phyloP scores from a whole-genome alignment of 1,284 basidiomycete species.

The Moesziomyces aphidis region DNA sequence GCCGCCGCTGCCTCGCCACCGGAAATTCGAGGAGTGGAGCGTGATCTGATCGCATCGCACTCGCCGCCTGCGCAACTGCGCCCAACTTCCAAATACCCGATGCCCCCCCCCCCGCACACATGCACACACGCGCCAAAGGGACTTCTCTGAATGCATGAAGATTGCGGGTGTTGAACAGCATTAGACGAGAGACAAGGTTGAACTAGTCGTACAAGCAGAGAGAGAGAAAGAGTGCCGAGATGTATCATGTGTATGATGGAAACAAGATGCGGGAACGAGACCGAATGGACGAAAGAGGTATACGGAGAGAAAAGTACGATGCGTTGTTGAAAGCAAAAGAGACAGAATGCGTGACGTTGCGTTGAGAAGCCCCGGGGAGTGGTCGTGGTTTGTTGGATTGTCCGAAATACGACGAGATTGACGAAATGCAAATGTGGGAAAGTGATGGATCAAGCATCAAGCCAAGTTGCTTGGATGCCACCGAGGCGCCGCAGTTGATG shows the following conservation, averaged over 20 bases:
- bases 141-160: slow-evolving; percentile 31
- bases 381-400: slow-evolving; percentile 10
- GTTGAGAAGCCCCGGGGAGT: slow-evolving; percentile 31
- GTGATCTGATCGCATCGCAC: neutral
- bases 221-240: neutral
- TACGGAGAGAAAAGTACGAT: slow-evolving; percentile 18
- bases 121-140: too few species aligned
- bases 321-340: slow-evolving; percentile 51
- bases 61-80: neutral
- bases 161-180: slow-evolving; percentile 52
- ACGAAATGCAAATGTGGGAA: slow-evolving; percentile 15
- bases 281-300: slow-evolving; percentile 21
- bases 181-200: slow-evolving; percentile 50
- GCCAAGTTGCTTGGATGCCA: neutral
- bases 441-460: neutral
- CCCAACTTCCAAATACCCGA: neutral
- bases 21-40: neutral
- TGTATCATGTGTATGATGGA: slow-evolving; percentile 5
- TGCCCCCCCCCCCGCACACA: too few species aligned
- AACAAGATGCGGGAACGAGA: slow-evolving; percentile 17
- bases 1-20: neutral
- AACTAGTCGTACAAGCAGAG: slow-evolving; percentile 53
- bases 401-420: slow-evolving; percentile 20
- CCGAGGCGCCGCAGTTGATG: slow-evolving; percentile 39
- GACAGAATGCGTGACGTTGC: slow-evolving; percentile 43